Evolutionary conservation across 352 stramenopile genomes (phyloP), one percentile per base, ranked within the genome.

Genomic region (Pythium apleroticum): DNA sequence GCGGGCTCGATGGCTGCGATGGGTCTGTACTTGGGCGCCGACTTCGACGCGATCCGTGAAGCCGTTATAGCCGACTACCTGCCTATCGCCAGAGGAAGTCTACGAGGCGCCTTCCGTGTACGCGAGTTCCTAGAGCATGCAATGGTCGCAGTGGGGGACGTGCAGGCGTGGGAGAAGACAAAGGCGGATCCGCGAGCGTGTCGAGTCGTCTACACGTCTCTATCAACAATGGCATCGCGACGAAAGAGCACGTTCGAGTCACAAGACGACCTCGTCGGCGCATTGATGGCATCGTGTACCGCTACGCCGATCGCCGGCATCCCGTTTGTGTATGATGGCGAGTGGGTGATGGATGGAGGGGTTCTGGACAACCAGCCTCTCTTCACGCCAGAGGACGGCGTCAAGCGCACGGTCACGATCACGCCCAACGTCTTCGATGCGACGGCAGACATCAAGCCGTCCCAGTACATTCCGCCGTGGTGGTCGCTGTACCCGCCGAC

Each of bases 341-440:
- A 79, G 28, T 82, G 57, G 62, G 73, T 86, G 19, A 67, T 82
- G 33, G 77, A 86, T 58, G 77, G 77, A 12, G 77, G 73, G 0
- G 5, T 84, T 9, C 45, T 70, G 1, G 72, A 76, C 39, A 75
- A 78, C 60, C 60, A 78, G 48, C 75, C 77, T 7, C 15, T 65
- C 0, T 62, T 86, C 11, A 43, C 69, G 7, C 35, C 54, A 3
- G 12, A 24, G 5, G 25, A 63, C 28, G 11, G 30, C 27, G 56
- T 63, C 41, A 27, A 41, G 41, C 53, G 48, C 5, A 79, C 72
- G 0, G 50, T 81, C n/a, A 74, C 46, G 0, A 53, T 81, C 3
- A 73, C 60, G 7, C 74, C 76, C 0, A 71, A 80, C 49, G 65
- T 72, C 43, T 54, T 39, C 15, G 72, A 64, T 58, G 43, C 57